Evolutionary conservation across 345 rosid species (phyloP).

Genomic region (Geranium brycei): DNA sequence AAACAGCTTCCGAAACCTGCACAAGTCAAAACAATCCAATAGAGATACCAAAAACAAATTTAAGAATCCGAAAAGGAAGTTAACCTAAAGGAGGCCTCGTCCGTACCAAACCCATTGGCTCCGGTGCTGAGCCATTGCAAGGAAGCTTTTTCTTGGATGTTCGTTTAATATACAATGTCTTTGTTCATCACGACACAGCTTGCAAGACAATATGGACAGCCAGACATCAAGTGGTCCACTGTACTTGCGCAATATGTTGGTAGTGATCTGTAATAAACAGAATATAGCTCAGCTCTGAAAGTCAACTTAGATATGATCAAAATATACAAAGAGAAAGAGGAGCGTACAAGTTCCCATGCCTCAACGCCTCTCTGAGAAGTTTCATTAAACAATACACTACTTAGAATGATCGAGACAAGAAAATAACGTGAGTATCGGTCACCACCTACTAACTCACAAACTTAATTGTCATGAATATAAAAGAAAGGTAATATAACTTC

Average conservation of each 20-base stretch:
- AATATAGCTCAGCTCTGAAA: neutral
- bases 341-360: slow-evolving; percentile 74
- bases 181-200: slow-evolving; percentile 8
- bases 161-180: slow-evolving; percentile 30
- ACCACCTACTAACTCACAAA: neutral
- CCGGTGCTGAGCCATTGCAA: slow-evolving; percentile 66
- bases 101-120: slow-evolving; percentile 88
- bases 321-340: slow-evolving; percentile 2
- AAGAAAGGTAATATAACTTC: neutral
- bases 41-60: neutral
- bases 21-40: slow-evolving; percentile 5
- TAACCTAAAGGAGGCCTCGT: neutral
- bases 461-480: neutral
- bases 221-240: slow-evolving; percentile 62
- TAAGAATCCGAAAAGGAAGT: neutral
- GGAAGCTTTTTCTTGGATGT: slow-evolving; percentile 49
- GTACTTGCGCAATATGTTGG: slow-evolving; percentile 62
- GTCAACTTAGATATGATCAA: neutral
- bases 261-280: slow-evolving; percentile 29
- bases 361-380: slow-evolving; percentile 35
- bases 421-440: neutral
- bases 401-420: neutral
- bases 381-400: slow-evolving; percentile 42
- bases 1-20: slow-evolving; percentile 79
- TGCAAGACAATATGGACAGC: slow-evolving; percentile 31